phyloP scores from a whole-genome alignment of 169 alveolate genomes.

The Toxoplasma gondii region DNA sequence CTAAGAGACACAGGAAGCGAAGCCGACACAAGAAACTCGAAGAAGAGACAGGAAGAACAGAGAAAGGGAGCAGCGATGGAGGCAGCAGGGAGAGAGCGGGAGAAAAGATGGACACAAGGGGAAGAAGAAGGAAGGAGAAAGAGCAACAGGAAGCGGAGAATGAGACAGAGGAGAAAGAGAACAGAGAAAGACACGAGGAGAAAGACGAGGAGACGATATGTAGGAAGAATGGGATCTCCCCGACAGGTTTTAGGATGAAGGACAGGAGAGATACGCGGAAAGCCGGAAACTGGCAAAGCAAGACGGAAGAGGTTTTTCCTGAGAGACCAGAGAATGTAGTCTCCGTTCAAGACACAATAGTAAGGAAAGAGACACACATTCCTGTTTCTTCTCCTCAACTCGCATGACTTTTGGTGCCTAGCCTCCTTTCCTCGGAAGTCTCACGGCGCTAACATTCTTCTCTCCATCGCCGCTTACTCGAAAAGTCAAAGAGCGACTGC shows the following conservation, averaged over 20 bases:
- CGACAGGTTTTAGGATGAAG: no score
- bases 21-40: background rate
- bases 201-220: background rate
- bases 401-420: no score
- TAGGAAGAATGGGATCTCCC: no score
- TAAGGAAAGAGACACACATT: no score
- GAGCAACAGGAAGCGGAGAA: background rate
- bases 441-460: no score
- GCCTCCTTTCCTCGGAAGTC: no score
- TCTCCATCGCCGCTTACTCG: background rate
- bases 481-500: background rate
- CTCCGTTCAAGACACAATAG: no score
- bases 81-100: background rate
- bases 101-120: background rate
- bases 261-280: no score
- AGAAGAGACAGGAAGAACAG: background rate
- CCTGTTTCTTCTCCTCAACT: no score
- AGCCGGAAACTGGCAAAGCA: no score
- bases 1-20: background rate
- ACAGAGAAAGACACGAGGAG: background rate
- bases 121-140: background rate
- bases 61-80: background rate
- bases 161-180: background rate
- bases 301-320: no score
- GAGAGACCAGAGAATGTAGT: no score